phyloP scores from a whole-genome alignment of 1,139 yeast genomes.

The Diutina ranongensis region DNA sequence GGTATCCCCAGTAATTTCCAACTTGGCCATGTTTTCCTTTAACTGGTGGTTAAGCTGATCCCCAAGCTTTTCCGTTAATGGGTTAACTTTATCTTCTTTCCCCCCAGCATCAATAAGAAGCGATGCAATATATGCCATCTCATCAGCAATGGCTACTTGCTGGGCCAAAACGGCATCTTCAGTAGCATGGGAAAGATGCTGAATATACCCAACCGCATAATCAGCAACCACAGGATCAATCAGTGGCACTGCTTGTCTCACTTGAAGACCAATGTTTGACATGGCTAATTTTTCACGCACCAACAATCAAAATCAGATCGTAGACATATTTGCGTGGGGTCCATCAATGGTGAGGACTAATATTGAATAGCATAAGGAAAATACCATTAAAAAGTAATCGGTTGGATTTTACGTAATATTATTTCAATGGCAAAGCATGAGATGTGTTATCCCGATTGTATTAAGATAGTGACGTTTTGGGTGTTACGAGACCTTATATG shows the following conservation, averaged over 20 bases:
- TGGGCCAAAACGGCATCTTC: constrained; percentile 77
- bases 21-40: constrained; percentile 58
- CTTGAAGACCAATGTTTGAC: constrained; percentile 51
- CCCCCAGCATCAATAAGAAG: constrained; percentile 80
- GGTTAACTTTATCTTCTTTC: constrained; percentile 36
- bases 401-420: too few relatives aligned
- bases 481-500: too few relatives aligned
- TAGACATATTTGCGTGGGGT: too few relatives aligned
- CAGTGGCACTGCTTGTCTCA: constrained; percentile 82
- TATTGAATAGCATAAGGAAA: too few relatives aligned
- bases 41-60: constrained; percentile 44
- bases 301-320: too few relatives aligned
- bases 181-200: constrained; percentile 62
- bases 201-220: constrained; percentile 82
- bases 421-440: too few relatives aligned
- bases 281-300: constrained; percentile 13
- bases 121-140: constrained; percentile 51
- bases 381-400: too few relatives aligned
- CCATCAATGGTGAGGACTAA: too few relatives aligned
- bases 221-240: constrained; percentile 87
- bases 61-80: constrained; percentile 33
- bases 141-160: constrained; percentile 52
- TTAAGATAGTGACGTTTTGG: too few relatives aligned
- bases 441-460: too few relatives aligned
- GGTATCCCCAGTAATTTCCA: constrained; percentile 63